A percentile compares a stretch with the other conserved stretches of the same genome.
Conservation (phyloP, 257 asterid species). For the Parsonsia alboflavescens region DNA sequence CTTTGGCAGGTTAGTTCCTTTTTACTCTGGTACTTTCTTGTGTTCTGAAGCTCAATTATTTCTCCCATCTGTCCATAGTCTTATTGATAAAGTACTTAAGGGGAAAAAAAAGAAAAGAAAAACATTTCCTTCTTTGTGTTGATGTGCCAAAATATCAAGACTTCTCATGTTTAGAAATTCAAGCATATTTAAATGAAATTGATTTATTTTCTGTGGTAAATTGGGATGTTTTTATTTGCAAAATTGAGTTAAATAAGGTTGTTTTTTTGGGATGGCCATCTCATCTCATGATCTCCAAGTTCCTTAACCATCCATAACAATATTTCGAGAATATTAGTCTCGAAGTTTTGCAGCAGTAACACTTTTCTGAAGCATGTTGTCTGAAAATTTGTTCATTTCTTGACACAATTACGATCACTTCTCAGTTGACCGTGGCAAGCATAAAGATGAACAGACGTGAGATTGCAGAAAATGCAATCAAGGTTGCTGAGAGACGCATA, state of each 20-base stretch:
- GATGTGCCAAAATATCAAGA: background rate
- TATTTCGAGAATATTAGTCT: background rate
- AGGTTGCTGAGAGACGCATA: conserved; percentile 51
- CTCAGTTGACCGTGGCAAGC: conserved; percentile 74
- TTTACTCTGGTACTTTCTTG: background rate
- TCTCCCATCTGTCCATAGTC: background rate
- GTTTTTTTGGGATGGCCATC: background rate
- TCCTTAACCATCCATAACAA: background rate
- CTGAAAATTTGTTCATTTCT: background rate
- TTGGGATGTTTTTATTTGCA: too few relatives aligned
- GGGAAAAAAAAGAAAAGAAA: too few relatives aligned
- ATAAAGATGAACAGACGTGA: conserved; percentile 72
- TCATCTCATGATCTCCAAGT: background rate
- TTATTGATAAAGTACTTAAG: background rate
- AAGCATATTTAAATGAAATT: too few relatives aligned
- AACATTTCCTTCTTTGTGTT: background rate
- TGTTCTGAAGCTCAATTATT: background rate
- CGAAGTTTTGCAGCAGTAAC: background rate
- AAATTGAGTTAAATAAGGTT: too few relatives aligned
- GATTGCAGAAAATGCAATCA: conserved; percentile 66
- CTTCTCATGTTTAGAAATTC: background rate
- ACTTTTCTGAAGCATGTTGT: background rate
- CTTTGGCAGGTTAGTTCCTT: conserved; percentile 62
- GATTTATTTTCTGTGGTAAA: too few relatives aligned
- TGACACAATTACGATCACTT: background rate